Percentiles rank a stretch among this genome's conserved stretches.
These are phyloP conservation scores for Hypomontagnella submonticulosa DNA, from an alignment of 495 filamentous ascomycete genomes.

Conservation along the genomic window DNA sequence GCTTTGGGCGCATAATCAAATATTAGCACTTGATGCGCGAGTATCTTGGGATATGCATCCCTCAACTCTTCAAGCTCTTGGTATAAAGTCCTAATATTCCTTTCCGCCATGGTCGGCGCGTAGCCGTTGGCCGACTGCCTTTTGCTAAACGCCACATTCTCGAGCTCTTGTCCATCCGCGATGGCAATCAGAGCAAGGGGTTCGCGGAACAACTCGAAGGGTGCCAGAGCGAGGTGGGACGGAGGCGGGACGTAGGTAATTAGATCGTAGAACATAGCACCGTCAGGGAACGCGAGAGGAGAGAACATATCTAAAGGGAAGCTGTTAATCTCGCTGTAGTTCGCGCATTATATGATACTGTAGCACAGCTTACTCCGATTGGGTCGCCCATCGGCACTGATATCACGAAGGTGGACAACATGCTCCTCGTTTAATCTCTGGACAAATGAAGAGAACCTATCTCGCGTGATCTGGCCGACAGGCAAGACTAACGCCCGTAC, in stretches of 20 bases:
- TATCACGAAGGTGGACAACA: constrained; percentile 88
- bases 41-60: constrained; percentile 76
- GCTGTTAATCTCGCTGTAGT: constrained; percentile 47
- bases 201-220: constrained; percentile 86
- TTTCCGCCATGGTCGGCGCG: constrained; percentile 57
- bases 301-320: constrained; percentile 85
- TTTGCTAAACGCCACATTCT: constrained; percentile 56
- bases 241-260: constrained; percentile 80
- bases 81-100: constrained; percentile 64
- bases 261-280: constrained; percentile 90
- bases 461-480: constrained; percentile 83
- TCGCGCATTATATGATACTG: background rate
- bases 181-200: constrained; percentile 82
- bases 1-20: constrained; percentile 71
- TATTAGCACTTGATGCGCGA: constrained; percentile 81
- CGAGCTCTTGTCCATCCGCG: constrained; percentile 74
- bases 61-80: constrained; percentile 75
- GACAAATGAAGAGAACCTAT: constrained; percentile 82
- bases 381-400: constrained; percentile 86
- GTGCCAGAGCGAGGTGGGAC: constrained; percentile 79
- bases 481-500: constrained; percentile 86
- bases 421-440: constrained; percentile 80
- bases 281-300: constrained; percentile 88
- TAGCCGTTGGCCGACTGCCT: constrained; percentile 57
- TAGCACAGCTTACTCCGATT: constrained; percentile 78